These are phyloP conservation scores for Bifiguratus adelaidae DNA, from an alignment of 192 early-diverging fungal species.

Conservation along the genomic window DNA sequence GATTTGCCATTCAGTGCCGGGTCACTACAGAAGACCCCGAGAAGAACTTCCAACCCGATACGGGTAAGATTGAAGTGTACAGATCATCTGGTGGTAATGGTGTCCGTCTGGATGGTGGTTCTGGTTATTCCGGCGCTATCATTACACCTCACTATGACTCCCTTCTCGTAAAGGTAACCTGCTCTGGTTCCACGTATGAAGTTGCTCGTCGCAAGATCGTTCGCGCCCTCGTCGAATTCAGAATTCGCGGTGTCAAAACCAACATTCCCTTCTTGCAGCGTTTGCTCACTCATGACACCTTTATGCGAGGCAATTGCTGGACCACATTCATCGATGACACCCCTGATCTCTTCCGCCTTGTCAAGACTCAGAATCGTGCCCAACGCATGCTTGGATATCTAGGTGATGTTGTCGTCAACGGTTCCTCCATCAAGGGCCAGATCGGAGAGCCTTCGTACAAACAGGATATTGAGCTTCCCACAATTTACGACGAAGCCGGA, in stretches of 20 bases:
- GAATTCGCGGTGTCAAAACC: conserved; percentile 94
- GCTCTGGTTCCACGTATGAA: conserved; percentile 80
- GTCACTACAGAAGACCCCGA: conserved; percentile 93
- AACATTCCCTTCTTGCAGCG: conserved; percentile 91
- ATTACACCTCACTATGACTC: conserved; percentile 96
- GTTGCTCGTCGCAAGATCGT: conserved; percentile 85
- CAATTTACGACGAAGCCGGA: conserved; percentile 33
- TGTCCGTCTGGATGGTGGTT: conserved; percentile 81
- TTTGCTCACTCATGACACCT: conserved; percentile 72
- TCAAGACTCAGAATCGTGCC: conserved; percentile 71
- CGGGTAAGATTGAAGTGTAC: conserved; percentile 91
- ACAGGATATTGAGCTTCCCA: conserved; percentile 54
- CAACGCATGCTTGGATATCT: conserved; percentile 83
- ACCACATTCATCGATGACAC: conserved; percentile 98
- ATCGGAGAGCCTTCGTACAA: conserved; percentile 62
- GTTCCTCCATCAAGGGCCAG: conserved; percentile 84
- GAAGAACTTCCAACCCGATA: conserved; percentile 93
- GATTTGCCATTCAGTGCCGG: conserved; percentile 92
- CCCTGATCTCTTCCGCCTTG: conserved; percentile 79
- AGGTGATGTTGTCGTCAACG: conserved; percentile 88
- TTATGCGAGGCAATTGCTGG: conserved; percentile 80
- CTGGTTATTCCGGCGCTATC: conserved; percentile 82
- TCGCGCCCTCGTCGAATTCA: conserved; percentile 84
- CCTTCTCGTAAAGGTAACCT: conserved; percentile 84
- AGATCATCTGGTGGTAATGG: conserved; percentile 82